Conservation (phyloP, 2,329 filamentous ascomycete genomes). For the Ophiostoma quercus region DNA sequence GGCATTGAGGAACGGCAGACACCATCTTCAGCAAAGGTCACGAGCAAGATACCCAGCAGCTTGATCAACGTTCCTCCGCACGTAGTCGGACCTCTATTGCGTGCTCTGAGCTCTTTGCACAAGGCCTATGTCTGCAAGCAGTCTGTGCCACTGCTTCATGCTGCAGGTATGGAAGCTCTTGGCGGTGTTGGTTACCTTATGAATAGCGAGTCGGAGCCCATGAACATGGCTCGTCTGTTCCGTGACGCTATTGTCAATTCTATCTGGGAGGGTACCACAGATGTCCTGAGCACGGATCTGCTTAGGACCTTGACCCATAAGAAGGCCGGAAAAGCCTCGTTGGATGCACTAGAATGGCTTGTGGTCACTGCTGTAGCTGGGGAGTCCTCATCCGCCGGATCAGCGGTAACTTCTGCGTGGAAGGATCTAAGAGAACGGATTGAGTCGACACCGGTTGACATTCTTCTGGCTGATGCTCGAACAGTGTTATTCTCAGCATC, state of each 20-base stretch:
- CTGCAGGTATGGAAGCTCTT: conserved; percentile 57
- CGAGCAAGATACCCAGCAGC: neutral
- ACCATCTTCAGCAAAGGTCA: conserved; percentile 23
- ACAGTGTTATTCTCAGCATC: conserved; percentile 42
- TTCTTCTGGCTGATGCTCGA: conserved; percentile 45
- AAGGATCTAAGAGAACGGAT: conserved; percentile 37
- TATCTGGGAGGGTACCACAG: conserved; percentile 63
- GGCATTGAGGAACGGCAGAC: conserved; percentile 44
- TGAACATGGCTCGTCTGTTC: conserved; percentile 62
- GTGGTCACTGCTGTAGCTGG: conserved; percentile 28
- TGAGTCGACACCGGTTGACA: conserved; percentile 34
- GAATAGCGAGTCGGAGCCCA: conserved; percentile 54
- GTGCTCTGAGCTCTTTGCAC: conserved; percentile 54
- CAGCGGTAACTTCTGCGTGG: conserved; percentile 38
- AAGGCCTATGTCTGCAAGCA: conserved; percentile 55
- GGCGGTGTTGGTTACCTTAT: conserved; percentile 63
- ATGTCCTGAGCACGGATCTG: conserved; percentile 57
- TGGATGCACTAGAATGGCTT: conserved; percentile 43
- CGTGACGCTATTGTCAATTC: conserved; percentile 59
- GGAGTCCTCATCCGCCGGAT: neutral
- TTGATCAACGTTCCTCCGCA: conserved; percentile 21
- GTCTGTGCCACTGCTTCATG: conserved; percentile 46
- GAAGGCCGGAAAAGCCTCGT: conserved; percentile 34
- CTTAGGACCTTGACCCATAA: conserved; percentile 45
- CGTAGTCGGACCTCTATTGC: conserved; percentile 43